Conservation (phyloP, 2,329 filamentous ascomycete genomes). For the Botryotinia convoluta region DNA sequence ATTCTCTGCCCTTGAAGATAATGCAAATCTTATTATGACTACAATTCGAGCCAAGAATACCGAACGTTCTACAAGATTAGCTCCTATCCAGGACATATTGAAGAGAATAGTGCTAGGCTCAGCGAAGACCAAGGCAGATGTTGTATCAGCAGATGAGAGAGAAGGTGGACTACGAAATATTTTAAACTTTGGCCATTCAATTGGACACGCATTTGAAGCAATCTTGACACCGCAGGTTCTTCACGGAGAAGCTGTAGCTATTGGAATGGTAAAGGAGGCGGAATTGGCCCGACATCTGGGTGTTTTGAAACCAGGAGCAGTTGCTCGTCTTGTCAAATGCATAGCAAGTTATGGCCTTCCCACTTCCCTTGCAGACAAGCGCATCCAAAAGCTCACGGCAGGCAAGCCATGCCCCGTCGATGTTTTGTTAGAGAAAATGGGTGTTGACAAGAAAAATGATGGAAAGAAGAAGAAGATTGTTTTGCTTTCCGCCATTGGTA, state of each 20-base stretch:
- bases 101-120: slow-evolving; percentile 80
- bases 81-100: slow-evolving; percentile 66
- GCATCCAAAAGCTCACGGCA: slow-evolving; percentile 76
- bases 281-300: slow-evolving; percentile 89
- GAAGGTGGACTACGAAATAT: slow-evolving; percentile 93
- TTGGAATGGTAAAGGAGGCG: slow-evolving; percentile 98
- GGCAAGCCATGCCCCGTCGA: slow-evolving; percentile 87
- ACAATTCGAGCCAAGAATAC: slow-evolving; percentile 63
- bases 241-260: slow-evolving; percentile 92
- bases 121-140: slow-evolving; percentile 88
- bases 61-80: slow-evolving; percentile 55
- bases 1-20: slow-evolving; percentile 79
- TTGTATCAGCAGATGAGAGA: slow-evolving; percentile 90
- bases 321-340: slow-evolving; percentile 87
- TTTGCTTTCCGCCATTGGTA: slow-evolving; percentile 83
- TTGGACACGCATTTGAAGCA: slow-evolving; percentile 94
- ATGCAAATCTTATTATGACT: slow-evolving; percentile 72
- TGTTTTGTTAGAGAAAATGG: slow-evolving; percentile 86
- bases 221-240: slow-evolving; percentile 93
- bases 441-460: slow-evolving; percentile 97
- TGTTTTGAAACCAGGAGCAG: slow-evolving; percentile 78
- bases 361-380: slow-evolving; percentile 78
- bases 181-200: slow-evolving; percentile 96
- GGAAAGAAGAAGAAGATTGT: slow-evolving; percentile 95
- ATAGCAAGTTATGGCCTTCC: slow-evolving; percentile 92